Evolutionary conservation across 2,329 filamentous ascomycete genomes (phyloP).

Genomic region (Chaetomium globosum): DNA sequence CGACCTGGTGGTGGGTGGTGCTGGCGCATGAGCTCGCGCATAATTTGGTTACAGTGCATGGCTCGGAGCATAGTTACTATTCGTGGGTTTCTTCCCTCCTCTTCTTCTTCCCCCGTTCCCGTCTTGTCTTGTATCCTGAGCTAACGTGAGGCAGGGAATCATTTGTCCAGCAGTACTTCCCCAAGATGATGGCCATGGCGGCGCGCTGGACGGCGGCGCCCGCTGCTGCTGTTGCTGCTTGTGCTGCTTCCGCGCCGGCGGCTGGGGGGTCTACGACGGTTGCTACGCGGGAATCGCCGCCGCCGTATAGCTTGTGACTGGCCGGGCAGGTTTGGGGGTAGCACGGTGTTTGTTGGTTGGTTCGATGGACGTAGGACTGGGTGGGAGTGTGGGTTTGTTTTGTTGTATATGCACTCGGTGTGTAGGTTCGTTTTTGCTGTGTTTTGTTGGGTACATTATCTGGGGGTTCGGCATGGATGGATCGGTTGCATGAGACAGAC

Average conservation of each 20-base stretch:
- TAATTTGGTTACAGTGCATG: constrained; percentile 80
- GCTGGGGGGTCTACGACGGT: background rate
- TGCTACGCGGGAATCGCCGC: constrained; percentile 5
- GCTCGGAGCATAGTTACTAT: constrained; percentile 79
- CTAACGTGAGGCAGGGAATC: constrained; percentile 60
- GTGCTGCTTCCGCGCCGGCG: background rate
- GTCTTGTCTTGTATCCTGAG: background rate
- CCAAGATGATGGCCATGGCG: constrained; percentile 64
- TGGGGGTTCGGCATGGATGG: background rate
- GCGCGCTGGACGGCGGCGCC: constrained; percentile 41
- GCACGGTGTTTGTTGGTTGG: background rate
- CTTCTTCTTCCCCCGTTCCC: too few relatives aligned
- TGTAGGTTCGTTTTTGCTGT: background rate
- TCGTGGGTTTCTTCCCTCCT: constrained; percentile 55
- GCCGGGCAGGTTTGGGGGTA: constrained; percentile 21
- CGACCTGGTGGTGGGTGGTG: constrained; percentile 78
- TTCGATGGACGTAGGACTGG: background rate
- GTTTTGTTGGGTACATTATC: background rate
- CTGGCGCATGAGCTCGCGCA: constrained; percentile 94
- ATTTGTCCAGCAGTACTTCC: constrained; percentile 76
- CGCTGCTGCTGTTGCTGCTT: background rate
- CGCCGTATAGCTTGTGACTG: constrained; percentile 25
- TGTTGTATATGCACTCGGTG: background rate
- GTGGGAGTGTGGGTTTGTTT: background rate
- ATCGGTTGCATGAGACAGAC: constrained; percentile 1